Evolutionary conservation across 805 yeast genomes (phyloP), one percentile per base, ranked within the genome.

Genomic region (Yarrowia sp.): DNA sequence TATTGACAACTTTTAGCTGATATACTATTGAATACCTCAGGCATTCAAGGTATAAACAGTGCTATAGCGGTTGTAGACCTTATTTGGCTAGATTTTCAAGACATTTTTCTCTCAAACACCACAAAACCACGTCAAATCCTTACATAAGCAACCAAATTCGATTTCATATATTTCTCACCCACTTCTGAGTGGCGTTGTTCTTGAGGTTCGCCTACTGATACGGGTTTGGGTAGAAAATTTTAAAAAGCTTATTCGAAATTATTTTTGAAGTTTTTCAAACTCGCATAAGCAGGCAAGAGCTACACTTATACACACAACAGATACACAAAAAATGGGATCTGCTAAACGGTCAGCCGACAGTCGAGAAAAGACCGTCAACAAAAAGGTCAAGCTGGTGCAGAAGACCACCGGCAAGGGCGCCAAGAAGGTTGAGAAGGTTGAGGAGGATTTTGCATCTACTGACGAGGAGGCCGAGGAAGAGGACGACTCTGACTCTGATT

Each of bases 401-500:
- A 43, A 43, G 50, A n/a, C 42, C 64, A 43, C 45, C 10, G 36
- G 38, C 47, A 55, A 55, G 51, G 35, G 47, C 38, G 35, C 38
- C 47, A 55, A 55, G 28, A 55, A 44, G 64, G 22, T 38, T 8
- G 58, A 36, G 43, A 43, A 36, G 42, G 64, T 28, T 39, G 33
- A 42, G 22, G 51, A 43, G 33, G 64, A 58, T n/a, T 36, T 44
- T 43, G 64, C 50, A 58, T 58, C 64, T 44, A 44, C 50, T 18
- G 64, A 58, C 31, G 64, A 58, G 36, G 64, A 58, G 51, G 28
- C 28, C 28, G 31, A 32, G 28, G 62, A 57, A 2, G 22, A 57
- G 18, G 47, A 15, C 14, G 65, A 61, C 5, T 55, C 66, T 31
- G 67, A 67, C 13, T 43, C 58, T 17, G 69, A 66, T 32, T 38